Base-by-base conservation (phyloP, 441 rosid genomes). In the Populus hybrid region DNA sequence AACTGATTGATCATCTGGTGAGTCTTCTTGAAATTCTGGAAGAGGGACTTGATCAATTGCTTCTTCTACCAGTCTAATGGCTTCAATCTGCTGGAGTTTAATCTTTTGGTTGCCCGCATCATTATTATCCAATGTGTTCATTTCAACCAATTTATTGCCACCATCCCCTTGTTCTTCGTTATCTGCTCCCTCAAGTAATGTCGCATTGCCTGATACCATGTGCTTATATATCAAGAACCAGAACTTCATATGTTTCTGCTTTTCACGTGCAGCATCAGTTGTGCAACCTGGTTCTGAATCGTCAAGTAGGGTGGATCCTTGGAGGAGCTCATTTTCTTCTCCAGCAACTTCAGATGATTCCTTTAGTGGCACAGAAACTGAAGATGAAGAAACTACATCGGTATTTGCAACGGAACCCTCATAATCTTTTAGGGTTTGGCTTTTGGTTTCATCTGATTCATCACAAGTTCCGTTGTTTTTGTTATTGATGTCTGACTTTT, bases 41-140 rank as follows among this genome's bases (percentile, higher is more conserved):
- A 94, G 85, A 69, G 87, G 84, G 73, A 93, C 93, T 81, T 87
- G 93, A 85, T 96, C 98, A n/a, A 94, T 92, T 70, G 97, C 98
- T 77, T 96, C 89, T 85, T 94, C 97, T 38, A 96, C 89, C 66
- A 96, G 87, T 82, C 89, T 92, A 79, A 96, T 88, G 75, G 94
- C 94, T 89, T 92, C 94, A 0, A 77, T 86, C 80, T 89, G 84
- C 84, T 82, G 80, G 78, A 74, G 70, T 75, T 87, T 84, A 68
- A 81, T 78, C 75, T 74, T 84, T 82, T 61, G 85, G 34, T 70
- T 70, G 71, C 79, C 88, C 77, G 79, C 75, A 2, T 30, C 59
- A 34, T 79, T 23, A 73, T 80, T 76, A 42, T 78, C 78, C 69
- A 23, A 67, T 69, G 72, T 75, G 23, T 78, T 71, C 24, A 24